These are phyloP conservation scores for Circinella umbellata DNA, from an alignment of 371 early-diverging fungal species.

Conservation along the genomic window DNA sequence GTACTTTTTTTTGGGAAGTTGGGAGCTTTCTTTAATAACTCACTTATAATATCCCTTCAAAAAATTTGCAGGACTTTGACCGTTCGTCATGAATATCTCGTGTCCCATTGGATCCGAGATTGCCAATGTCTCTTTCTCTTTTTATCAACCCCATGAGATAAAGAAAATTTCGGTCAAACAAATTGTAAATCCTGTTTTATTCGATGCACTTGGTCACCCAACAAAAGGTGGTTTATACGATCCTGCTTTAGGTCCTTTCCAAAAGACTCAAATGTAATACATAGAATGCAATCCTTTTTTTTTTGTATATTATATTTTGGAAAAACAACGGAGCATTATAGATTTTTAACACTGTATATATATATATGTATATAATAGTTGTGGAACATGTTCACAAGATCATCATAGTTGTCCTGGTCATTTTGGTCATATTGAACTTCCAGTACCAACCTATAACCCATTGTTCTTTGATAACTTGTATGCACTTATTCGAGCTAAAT, in stretches of 20 bases:
- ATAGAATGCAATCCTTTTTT: too few species aligned
- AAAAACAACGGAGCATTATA: too few species aligned
- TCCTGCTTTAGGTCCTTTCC: slow-evolving; percentile 93
- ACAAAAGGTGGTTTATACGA: slow-evolving; percentile 96
- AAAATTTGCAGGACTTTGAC: not conserved
- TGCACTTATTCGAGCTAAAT: slow-evolving; percentile 85
- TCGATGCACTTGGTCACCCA: slow-evolving; percentile 94
- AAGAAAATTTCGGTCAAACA: slow-evolving; percentile 93
- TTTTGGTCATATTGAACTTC: slow-evolving; percentile 99
- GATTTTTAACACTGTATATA: too few species aligned
- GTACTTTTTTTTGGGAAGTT: too few species aligned
- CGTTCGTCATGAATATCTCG: slow-evolving; percentile 66
- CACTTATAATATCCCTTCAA: too few species aligned
- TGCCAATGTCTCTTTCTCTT: slow-evolving; percentile 82
- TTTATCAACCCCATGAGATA: slow-evolving; percentile 93
- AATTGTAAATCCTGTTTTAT: slow-evolving; percentile 87
- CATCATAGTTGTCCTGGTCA: slow-evolving; percentile 96
- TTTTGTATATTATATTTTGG: too few species aligned
- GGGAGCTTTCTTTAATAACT: too few species aligned
- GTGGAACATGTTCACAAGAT: slow-evolving; percentile 88
- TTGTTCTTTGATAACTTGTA: slow-evolving; percentile 90
- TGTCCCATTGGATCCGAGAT: slow-evolving; percentile 71
- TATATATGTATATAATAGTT: slow-evolving; percentile 54
- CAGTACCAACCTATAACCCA: slow-evolving; percentile 96
- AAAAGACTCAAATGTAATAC: slow-evolving; percentile 70